Evolutionary conservation across 352 stramenopile species (phyloP), one percentile per base, ranked within the genome.

Genomic region (Pythium plurisporium): DNA sequence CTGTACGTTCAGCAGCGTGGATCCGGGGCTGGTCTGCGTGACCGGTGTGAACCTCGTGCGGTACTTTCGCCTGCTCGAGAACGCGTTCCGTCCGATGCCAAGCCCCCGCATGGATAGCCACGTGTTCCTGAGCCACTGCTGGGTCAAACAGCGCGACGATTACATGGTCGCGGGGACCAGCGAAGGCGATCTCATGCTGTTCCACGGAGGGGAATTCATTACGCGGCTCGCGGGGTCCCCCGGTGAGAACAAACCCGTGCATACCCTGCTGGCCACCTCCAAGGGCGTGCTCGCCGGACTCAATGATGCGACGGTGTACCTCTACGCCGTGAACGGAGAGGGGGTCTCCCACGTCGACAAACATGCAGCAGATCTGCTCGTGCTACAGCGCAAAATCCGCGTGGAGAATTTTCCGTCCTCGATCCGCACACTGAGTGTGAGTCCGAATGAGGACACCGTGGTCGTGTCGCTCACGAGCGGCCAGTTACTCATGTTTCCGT

Each of bases 151-250:
- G n/a, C n/a, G n/a, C 9, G 91, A 98, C 29, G 92, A 98, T 14
- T 78, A 88, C 11, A 72, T 98, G 5, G 69, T 98, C 3, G 84
- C 92, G 8, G 86, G 87, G 2, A 91, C 91, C 1, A 87, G 96
- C 62, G 81, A 75, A 0, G 93, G 91, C 0, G 87, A 97, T 40
- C 63, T 98, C 22, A 98, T 73, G 76, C 40, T 98, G 8, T 97
- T 98, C 61, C 91, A 98, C 45, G 82, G 87, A 67, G 80, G 96
- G 43, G 94, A 98, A 51, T 95, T 97, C 60, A 76, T 86, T 10
- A 79, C 87, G 22, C 69, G 91, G 7, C 65, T 96, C 42, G 67
- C 65, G 3, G 82, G 76, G 5, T 94, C 87, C 4, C 73, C 82
- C 1, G 68, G 70, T 1, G 92, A 97, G 33, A 78, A 86, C 10